Evolutionary conservation across 2,329 filamentous ascomycete genomes (phyloP).

Genomic region (Penicillium sp.): DNA sequence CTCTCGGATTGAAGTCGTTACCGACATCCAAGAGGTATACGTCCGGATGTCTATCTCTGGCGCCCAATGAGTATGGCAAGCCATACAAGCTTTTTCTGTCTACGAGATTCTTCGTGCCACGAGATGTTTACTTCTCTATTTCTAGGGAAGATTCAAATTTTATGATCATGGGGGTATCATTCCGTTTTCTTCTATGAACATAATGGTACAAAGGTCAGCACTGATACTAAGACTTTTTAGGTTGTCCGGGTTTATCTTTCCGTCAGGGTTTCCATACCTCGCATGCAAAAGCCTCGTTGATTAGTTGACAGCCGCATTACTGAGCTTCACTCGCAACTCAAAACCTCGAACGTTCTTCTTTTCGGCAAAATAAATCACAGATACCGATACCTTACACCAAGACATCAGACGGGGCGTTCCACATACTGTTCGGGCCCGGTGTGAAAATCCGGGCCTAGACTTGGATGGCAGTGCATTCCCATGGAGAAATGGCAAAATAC

Average conservation of each 20-base stretch:
- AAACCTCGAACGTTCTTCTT: background rate
- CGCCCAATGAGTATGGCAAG: background rate
- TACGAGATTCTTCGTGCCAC: too few relatives aligned
- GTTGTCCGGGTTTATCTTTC: background rate
- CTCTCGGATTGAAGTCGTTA: too few relatives aligned
- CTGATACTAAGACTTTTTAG: background rate
- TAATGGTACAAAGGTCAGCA: background rate
- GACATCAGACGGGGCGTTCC: background rate
- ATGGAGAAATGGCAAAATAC: background rate
- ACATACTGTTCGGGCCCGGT: background rate
- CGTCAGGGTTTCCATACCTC: background rate
- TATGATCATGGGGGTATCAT: background rate
- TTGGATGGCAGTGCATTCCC: background rate
- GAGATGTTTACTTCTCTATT: too few relatives aligned
- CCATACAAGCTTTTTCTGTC: background rate
- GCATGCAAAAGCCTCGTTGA: background rate
- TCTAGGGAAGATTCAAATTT: background rate
- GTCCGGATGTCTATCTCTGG: background rate
- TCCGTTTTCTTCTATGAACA: background rate
- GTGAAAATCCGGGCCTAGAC: background rate
- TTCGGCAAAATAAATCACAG: background rate
- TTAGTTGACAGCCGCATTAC: too few relatives aligned
- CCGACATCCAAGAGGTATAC: too few relatives aligned
- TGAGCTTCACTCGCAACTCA: too few relatives aligned
- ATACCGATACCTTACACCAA: background rate